A percentile compares a stretch with the other conserved stretches of the same genome.
Conservation (phyloP, 306 rosid genomes). For the Glycine soja region DNA sequence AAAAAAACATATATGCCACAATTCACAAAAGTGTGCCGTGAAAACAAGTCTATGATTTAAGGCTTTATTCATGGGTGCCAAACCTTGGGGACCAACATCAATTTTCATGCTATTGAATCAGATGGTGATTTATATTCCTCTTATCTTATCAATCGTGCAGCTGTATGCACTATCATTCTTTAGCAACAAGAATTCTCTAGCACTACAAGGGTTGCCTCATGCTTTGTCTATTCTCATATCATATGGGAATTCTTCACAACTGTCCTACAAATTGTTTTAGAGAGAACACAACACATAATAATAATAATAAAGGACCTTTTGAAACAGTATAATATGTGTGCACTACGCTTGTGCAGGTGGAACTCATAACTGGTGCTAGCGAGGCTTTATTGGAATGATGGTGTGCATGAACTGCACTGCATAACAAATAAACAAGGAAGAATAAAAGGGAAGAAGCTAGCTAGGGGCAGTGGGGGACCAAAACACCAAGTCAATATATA, state of each 20-base stretch:
- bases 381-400: conserved; percentile 28
- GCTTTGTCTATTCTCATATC: conserved; percentile 55
- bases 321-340: conserved; percentile 25
- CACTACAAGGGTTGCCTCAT: conserved; percentile 18
- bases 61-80: conserved; percentile 42
- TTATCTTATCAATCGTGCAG: conserved; percentile 58
- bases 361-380: conserved; percentile 14
- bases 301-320: conserved; percentile 30
- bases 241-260: conserved; percentile 54
- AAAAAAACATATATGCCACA: conserved; percentile 25
- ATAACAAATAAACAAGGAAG: conserved; percentile 42
- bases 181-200: conserved; percentile 51
- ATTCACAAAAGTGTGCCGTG: conserved; percentile 48
- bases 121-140: conserved; percentile 46
- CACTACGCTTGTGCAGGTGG: background rate
- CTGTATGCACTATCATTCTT: conserved; percentile 51
- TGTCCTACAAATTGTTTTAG: conserved; percentile 42
- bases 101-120: conserved; percentile 41
- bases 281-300: background rate
- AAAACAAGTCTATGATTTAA: conserved; percentile 47
- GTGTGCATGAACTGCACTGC: conserved; percentile 15
- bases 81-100: conserved; percentile 60
- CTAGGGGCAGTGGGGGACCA: conserved; percentile 54
- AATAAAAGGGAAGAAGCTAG: conserved; percentile 29
- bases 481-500: conserved; percentile 52